phyloP scores from a whole-genome alignment of 108 stramenopile species.

The Aurantiochytrium sp. region DNA sequence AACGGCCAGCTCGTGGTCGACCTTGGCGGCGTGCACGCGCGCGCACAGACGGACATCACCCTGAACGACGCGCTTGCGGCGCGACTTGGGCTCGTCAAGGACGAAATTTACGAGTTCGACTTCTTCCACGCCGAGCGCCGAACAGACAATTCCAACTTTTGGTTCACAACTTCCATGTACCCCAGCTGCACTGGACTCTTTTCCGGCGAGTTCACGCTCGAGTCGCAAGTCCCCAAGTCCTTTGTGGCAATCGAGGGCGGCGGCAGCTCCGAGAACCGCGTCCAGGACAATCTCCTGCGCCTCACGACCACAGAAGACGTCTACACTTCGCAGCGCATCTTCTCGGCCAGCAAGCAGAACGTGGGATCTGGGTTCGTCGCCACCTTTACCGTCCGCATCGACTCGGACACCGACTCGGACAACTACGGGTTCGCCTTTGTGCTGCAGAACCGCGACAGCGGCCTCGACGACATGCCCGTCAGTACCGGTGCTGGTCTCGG shows the following conservation, averaged over 20 bases:
- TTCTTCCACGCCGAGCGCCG: not conserved
- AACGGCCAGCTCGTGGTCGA: slow-evolving; percentile 10
- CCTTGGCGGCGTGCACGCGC: not conserved
- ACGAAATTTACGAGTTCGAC: slow-evolving; percentile 7
- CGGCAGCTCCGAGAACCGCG: not conserved
- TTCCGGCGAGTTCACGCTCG: not conserved
- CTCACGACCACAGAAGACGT: not conserved
- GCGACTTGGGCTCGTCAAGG: not conserved
- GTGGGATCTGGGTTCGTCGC: slow-evolving; percentile 6
- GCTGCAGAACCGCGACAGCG: not conserved
- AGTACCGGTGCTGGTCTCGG: not conserved
- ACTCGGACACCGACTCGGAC: no score
- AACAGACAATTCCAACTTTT: not conserved
- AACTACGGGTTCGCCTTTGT: not conserved
- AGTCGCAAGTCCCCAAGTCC: not conserved
- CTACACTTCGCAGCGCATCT: not conserved
- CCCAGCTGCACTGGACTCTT: not conserved
- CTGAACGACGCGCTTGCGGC: not conserved
- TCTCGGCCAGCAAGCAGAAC: not conserved
- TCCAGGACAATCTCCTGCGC: not conserved
- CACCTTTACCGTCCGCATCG: not conserved
- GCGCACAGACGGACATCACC: not conserved
- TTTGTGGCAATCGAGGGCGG: not conserved
- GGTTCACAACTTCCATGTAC: not conserved
- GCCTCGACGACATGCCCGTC: not conserved